Conservation (phyloP, 179 eudicot species). For the Spinacia oleracea region DNA sequence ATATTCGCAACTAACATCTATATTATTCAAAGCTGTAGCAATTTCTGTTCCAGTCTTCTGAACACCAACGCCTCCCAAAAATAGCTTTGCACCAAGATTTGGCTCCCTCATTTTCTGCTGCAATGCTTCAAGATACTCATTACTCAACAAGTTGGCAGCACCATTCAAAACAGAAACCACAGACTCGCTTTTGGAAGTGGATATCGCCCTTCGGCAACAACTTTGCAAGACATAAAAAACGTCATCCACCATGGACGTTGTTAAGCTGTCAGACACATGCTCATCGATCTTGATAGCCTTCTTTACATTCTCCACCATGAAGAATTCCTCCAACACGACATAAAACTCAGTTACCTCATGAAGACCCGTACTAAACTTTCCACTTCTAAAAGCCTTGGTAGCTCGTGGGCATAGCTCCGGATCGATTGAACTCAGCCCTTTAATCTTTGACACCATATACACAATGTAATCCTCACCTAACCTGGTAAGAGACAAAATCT, state of each 20-base stretch:
- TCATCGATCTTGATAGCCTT: slow-evolving; percentile 92
- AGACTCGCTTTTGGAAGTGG: slow-evolving; percentile 82
- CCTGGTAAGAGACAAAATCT: slow-evolving; percentile 75
- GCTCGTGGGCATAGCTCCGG: slow-evolving; percentile 83
- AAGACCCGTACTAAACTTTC: slow-evolving; percentile 73
- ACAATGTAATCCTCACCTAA: slow-evolving; percentile 88
- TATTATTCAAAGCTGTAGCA: slow-evolving; percentile 80
- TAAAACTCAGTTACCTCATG: slow-evolving; percentile 85
- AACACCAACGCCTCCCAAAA: slow-evolving; percentile 86
- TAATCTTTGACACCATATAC: slow-evolving; percentile 84
- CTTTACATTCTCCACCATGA: slow-evolving; percentile 97
- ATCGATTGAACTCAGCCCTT: slow-evolving; percentile 72
- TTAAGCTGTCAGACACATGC: slow-evolving; percentile 77
- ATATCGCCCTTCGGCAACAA: slow-evolving; percentile 82
- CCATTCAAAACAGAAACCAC: slow-evolving; percentile 76
- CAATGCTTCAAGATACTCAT: slow-evolving; percentile 85
- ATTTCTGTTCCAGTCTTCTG: slow-evolving; percentile 84
- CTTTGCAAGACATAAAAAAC: slow-evolving; percentile 92
- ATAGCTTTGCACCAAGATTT: slow-evolving; percentile 85
- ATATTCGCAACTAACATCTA: slow-evolving; percentile 90
- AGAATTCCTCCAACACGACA: slow-evolving; percentile 85
- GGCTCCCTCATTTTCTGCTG: slow-evolving; percentile 90
- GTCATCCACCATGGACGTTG: slow-evolving; percentile 96
- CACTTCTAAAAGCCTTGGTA: slow-evolving; percentile 79
- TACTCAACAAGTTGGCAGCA: slow-evolving; percentile 75